Evolutionary conservation across 2,329 filamentous ascomycete species (phyloP), one percentile per base, ranked within the genome.

Genomic region (Neonectria magnoliae): DNA sequence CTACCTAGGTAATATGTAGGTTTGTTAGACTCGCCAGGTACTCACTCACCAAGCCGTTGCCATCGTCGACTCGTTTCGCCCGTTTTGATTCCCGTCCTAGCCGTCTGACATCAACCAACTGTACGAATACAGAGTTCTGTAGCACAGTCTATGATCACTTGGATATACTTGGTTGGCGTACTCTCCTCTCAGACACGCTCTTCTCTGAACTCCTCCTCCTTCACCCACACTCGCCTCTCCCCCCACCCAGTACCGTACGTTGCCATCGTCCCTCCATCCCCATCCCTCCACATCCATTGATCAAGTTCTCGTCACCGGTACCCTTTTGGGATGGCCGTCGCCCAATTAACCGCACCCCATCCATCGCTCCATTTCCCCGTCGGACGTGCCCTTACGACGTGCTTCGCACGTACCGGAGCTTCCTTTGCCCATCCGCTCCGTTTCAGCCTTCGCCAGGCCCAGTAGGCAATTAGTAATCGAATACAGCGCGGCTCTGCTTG

Each of bases 231-330:
- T 51, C n/a, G 18, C n/a, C 29, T 53, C 52, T 61, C 27, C 44
- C 55, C 27, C 60, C 22, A 25, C 60, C 42, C 22, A 50, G 55
- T 27, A 57, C 41, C 45, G 25, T 57, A 55, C 44, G 54, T 59
- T 57, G 61, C 31, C 61, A 45, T 55, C 42, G 55, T 59, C 41
- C 33, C 29, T 48, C 57, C 57, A 60, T 47, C 52, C 50, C 50
- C 33, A 51, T 50, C 50, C 50, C 44, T 51, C 45, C 25, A 14
- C 50, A 44, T 52, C 36, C 38, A 64, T 58, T 31, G 22, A 48
- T 41, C 38, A 18, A 38, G 31, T 18, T 51, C 36, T 63, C 51
- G 51, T 59, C 44, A 50, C 45, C 22, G 51, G 61, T 58, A 63
- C 54, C 33, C 36, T 38, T 57, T 53, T 52, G 38, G 58, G 22